Conservation (phyloP, 2,329 filamentous ascomycete genomes). For the Hymenotorrendiella dingleyae region DNA sequence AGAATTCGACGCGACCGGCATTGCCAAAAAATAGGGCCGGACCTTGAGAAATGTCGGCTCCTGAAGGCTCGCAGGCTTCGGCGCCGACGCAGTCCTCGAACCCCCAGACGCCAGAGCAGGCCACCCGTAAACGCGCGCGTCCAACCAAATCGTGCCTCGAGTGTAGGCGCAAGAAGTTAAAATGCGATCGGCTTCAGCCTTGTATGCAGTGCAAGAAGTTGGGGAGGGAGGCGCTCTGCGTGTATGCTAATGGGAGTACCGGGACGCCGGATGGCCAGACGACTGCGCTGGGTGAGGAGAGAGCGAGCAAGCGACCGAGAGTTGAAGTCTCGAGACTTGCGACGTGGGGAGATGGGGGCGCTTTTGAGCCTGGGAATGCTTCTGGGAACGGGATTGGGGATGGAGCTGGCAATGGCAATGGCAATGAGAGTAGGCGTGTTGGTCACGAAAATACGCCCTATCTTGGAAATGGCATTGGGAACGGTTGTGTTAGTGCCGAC, state of each 20-base stretch:
- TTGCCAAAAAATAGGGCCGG: too few relatives aligned
- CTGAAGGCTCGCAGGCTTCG: too few relatives aligned
- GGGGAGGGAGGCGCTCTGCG: conserved; percentile 5
- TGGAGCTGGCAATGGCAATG: too few relatives aligned
- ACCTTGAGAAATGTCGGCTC: too few relatives aligned
- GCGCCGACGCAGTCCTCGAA: too few relatives aligned
- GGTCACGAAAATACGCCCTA: too few relatives aligned
- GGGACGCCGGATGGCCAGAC: background rate
- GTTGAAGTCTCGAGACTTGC: background rate
- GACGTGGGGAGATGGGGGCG: background rate
- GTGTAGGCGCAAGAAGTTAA: conserved; percentile 51
- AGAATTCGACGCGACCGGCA: too few relatives aligned
- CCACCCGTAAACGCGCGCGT: conserved; percentile 33
- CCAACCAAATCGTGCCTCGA: conserved; percentile 52
- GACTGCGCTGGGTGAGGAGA: conserved; percentile 2
- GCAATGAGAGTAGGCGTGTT: too few relatives aligned
- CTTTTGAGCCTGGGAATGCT: background rate
- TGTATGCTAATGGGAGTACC: background rate
- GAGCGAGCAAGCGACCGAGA: conserved; percentile 4
- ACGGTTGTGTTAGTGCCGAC: background rate
- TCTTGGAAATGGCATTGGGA: too few relatives aligned
- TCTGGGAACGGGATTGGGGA: too few relatives aligned
- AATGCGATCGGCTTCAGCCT: conserved; percentile 49
- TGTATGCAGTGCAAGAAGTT: conserved; percentile 45
- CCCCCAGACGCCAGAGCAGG: background rate